Percentiles rank a stretch among this genome's conserved stretches.
These are phyloP conservation scores for Coelastrella sp. DNA, from an alignment of 139 green algal species.

Conservation along the genomic window DNA sequence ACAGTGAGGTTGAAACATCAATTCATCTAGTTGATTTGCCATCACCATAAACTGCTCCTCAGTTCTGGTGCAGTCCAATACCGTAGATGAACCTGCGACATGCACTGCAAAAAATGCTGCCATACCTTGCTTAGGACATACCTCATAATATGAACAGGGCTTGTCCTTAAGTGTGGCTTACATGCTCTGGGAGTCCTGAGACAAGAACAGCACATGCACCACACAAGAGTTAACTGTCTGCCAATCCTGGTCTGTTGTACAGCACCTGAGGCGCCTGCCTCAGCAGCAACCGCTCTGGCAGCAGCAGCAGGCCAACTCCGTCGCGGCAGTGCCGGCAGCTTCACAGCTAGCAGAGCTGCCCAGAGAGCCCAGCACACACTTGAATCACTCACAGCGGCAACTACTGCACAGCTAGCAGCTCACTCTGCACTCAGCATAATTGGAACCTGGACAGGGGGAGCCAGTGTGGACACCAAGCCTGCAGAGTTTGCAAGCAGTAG, in stretches of 20 bases:
- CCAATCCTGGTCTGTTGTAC: background rate
- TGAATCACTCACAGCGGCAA: background rate
- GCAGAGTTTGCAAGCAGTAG: background rate
- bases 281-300: slow-evolving; percentile 6
- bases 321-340: background rate
- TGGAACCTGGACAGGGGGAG: background rate
- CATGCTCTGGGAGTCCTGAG: no score
- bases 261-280: background rate
- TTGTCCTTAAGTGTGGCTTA: no score
- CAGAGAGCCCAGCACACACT: background rate
- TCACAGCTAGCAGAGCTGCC: slow-evolving; percentile 3
- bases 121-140: no score
- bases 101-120: no score
- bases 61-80: no score
- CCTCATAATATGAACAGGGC: no score
- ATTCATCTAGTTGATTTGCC: no score
- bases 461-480: background rate
- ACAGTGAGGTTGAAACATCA: no score
- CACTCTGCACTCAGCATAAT: background rate
- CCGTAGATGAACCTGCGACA: no score
- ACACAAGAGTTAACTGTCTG: no score
- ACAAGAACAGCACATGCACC: no score
- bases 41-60: no score
- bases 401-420: background rate
- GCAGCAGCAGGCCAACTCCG: slow-evolving; percentile 17